Conservation (phyloP, 768 basidiomycete genomes). For the Trametopsis cervina region DNA sequence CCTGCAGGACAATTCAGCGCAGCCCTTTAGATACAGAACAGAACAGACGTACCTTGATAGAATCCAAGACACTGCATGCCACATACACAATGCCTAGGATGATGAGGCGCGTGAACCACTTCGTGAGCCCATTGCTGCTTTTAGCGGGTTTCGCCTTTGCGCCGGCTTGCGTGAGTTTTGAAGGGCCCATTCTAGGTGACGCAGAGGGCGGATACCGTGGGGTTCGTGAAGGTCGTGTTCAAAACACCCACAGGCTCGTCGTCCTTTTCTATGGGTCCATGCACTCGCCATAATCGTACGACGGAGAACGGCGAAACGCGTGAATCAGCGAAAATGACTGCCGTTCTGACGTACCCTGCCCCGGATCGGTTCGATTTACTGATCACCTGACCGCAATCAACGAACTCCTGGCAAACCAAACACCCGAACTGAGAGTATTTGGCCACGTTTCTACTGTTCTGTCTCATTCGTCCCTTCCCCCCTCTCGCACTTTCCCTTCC, state of each 20-base stretch:
- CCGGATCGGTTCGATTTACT: not conserved
- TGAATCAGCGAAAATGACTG: constrained; percentile 2
- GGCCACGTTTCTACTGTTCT: constrained; percentile 8
- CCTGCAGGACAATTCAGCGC: too few species aligned
- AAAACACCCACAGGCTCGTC: too few species aligned
- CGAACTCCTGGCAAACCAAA: too few species aligned
- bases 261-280: too few species aligned
- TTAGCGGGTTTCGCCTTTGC: not conserved
- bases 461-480: not conserved
- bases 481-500: not conserved
- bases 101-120: constrained; percentile 27
- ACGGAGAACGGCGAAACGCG: not conserved
- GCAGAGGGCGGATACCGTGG: too few species aligned
- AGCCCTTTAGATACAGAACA: not conserved
- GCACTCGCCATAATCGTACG: too few species aligned
- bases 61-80: constrained; percentile 47
- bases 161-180: constrained; percentile 1
- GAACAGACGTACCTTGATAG: constrained; percentile 45
- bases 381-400: too few species aligned
- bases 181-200: constrained; percentile 11
- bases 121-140: constrained; percentile 16
- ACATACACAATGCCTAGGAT: constrained; percentile 25
- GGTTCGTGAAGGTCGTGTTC: too few species aligned
- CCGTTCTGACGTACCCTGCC: too few species aligned
- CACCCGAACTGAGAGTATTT: not conserved